phyloP scores from a whole-genome alignment of 352 stramenopile genomes.

The Globisporangium parvum region DNA sequence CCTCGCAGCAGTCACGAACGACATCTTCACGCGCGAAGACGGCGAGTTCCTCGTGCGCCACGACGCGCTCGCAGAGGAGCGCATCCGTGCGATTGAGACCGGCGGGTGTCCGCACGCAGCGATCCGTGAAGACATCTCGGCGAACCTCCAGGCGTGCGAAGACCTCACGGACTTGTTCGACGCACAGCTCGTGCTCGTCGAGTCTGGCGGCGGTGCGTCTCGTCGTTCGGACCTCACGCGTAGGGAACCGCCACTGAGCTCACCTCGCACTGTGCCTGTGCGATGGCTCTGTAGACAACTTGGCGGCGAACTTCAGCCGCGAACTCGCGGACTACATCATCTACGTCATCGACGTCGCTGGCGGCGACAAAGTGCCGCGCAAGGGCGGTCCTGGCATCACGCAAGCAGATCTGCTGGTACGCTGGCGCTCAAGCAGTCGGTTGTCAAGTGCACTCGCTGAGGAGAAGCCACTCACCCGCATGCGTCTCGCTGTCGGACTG shows the following conservation, averaged over 20 bases:
- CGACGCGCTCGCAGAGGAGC: slow-evolving; percentile 81
- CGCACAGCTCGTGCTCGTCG: slow-evolving; percentile 84
- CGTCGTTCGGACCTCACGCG: too few species aligned
- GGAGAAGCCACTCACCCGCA: neutral
- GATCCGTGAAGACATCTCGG: slow-evolving; percentile 96
- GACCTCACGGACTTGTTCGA: slow-evolving; percentile 89
- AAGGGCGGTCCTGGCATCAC: slow-evolving; percentile 98
- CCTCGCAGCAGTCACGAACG: slow-evolving; percentile 94
- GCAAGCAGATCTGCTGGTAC: slow-evolving; percentile 92
- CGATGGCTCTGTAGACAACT: slow-evolving; percentile 79
- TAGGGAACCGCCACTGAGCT: too few species aligned
- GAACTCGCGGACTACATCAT: slow-evolving; percentile 98
- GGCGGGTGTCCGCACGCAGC: slow-evolving; percentile 96
- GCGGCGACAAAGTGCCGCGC: slow-evolving; percentile 96
- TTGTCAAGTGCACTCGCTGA: neutral
- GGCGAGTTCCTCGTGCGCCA: slow-evolving; percentile 96
- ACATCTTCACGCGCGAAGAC: slow-evolving; percentile 99
- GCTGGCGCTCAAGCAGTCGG: neutral
- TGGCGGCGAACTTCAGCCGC: slow-evolving; percentile 96
- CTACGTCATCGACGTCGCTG: slow-evolving; percentile 98
- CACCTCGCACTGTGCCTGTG: too few species aligned
- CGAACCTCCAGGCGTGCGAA: slow-evolving; percentile 96
- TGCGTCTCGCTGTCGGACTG: neutral
- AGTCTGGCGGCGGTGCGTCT: slow-evolving; percentile 75
- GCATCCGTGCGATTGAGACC: slow-evolving; percentile 96